These are phyloP conservation scores for Tuber brumale DNA, from an alignment of 495 filamentous ascomycete genomes.

Conservation along the genomic window DNA sequence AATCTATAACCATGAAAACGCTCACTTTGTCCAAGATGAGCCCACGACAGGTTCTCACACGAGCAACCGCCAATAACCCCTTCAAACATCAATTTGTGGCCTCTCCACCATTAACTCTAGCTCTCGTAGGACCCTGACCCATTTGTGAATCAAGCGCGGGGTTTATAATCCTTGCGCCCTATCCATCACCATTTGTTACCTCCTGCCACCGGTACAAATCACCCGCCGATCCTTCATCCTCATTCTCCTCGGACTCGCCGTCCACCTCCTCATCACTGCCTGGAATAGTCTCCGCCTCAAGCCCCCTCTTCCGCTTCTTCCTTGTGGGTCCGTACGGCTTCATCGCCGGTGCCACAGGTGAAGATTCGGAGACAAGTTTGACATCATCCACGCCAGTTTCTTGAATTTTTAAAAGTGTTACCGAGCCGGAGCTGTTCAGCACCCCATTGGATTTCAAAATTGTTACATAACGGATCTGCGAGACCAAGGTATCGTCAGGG, in stretches of 20 bases:
- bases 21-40: background rate
- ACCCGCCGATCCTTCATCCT: constrained; percentile 12
- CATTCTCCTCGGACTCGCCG: constrained; percentile 20
- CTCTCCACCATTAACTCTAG: background rate
- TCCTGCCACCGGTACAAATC: background rate
- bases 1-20: background rate
- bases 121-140: background rate
- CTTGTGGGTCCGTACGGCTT: background rate
- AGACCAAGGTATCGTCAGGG: constrained; percentile 5
- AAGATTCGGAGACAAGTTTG: background rate
- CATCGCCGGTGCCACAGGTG: background rate
- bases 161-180: background rate
- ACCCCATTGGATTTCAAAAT: constrained; percentile 21
- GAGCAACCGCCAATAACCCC: background rate
- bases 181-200: background rate
- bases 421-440: constrained; percentile 8
- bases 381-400: constrained; percentile 19
- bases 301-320: constrained; percentile 27
- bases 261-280: constrained; percentile 34
- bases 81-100: background rate
- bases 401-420: constrained; percentile 18
- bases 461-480: constrained; percentile 23
- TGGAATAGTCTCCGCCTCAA: constrained; percentile 27
- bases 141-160: background rate
- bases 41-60: background rate